Conservation (phyloP, 805 yeast species). For the Zygoascus tannicola region DNA sequence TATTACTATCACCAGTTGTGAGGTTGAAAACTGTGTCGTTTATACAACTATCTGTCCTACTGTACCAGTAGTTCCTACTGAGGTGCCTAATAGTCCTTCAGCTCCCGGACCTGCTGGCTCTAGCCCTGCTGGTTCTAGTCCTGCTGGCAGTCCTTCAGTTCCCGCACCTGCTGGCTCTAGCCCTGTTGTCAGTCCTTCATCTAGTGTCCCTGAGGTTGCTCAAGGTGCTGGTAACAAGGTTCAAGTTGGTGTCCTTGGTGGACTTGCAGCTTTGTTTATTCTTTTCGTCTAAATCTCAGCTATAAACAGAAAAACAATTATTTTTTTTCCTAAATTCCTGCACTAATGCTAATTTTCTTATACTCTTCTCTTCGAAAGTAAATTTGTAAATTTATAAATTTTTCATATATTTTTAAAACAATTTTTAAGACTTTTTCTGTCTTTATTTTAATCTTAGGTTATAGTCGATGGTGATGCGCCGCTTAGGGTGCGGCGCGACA, state of each 20-base stretch:
- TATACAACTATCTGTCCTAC: constrained; percentile 4
- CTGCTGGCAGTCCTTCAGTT: not conserved
- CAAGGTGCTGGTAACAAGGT: not conserved
- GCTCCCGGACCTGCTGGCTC: not conserved
- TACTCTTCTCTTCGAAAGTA: not conserved
- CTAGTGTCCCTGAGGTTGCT: not conserved
- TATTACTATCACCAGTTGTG: constrained; percentile 1
- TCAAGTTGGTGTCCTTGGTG: not conserved
- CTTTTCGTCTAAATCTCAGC: not conserved
- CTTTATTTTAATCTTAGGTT: too few relatives aligned
- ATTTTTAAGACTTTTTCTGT: too few relatives aligned
- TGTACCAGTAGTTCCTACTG: constrained; percentile 4
- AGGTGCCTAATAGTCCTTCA: not conserved
- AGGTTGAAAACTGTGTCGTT: not conserved
- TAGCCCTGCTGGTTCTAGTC: not conserved
- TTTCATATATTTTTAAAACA: not conserved
- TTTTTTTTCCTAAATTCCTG: not conserved
- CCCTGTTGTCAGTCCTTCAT: not conserved
- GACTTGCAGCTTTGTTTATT: not conserved
- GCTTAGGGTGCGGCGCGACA: not conserved
- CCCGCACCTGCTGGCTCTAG: not conserved
- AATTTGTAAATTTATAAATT: too few relatives aligned
- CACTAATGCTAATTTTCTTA: not conserved
- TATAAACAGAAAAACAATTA: not conserved
- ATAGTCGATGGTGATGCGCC: not conserved